phyloP scores from a whole-genome alignment of 352 stramenopile species.

The Phytophthora ramorum region DNA sequence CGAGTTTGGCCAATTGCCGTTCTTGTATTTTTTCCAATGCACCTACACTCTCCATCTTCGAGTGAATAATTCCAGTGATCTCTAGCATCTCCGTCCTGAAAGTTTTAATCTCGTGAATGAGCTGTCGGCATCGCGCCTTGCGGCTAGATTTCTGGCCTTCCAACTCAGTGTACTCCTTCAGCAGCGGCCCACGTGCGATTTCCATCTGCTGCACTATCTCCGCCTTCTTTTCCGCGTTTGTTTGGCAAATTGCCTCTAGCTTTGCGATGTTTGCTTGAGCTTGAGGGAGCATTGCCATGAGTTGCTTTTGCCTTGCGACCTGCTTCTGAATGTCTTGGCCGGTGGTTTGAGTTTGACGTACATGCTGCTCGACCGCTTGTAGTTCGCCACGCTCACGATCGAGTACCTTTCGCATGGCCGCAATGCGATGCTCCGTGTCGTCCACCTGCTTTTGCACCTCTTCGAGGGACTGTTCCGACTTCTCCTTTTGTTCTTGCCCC shows the following conservation, averaged over 20 bases:
- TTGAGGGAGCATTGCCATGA: slow-evolving; percentile 71
- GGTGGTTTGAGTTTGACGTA: slow-evolving; percentile 42
- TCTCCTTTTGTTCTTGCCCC: neutral
- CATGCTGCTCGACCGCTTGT: slow-evolving; percentile 33
- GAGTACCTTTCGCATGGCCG: slow-evolving; percentile 51
- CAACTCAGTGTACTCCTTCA: slow-evolving; percentile 55
- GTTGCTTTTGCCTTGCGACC: slow-evolving; percentile 55
- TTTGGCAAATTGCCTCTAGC: slow-evolving; percentile 66
- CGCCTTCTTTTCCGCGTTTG: slow-evolving; percentile 56
- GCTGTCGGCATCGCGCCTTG: slow-evolving; percentile 60
- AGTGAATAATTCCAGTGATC: slow-evolving; percentile 67
- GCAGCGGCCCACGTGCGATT: slow-evolving; percentile 47
- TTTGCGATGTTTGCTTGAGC: slow-evolving; percentile 73
- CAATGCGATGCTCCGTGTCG: slow-evolving; percentile 44
- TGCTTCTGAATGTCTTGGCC: slow-evolving; percentile 53
- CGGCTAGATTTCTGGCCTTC: slow-evolving; percentile 51
- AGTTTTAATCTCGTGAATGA: slow-evolving; percentile 73
- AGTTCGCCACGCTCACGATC: slow-evolving; percentile 41
- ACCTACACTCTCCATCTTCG: slow-evolving; percentile 68
- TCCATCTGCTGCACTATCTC: slow-evolving; percentile 67
- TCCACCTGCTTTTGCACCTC: slow-evolving; percentile 41
- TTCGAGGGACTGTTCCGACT: slow-evolving; percentile 35
- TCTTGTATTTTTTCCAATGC: slow-evolving; percentile 67
- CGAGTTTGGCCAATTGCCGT: slow-evolving; percentile 30
- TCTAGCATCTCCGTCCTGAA: slow-evolving; percentile 72